These are phyloP conservation scores for Dothistroma septosporum DNA, from an alignment of 2,329 filamentous ascomycete genomes.

Conservation along the genomic window DNA sequence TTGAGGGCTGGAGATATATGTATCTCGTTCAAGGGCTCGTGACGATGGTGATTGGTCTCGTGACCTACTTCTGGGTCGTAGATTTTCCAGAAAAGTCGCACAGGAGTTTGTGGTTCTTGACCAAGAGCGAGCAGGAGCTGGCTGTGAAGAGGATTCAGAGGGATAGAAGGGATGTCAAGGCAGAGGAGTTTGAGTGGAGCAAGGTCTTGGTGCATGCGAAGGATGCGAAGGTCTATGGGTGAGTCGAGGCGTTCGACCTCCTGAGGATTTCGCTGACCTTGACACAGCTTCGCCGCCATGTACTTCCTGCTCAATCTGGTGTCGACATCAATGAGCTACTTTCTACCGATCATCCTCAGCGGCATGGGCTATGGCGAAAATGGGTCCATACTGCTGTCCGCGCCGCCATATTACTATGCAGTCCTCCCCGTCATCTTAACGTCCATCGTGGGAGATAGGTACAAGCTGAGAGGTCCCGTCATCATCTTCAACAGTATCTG, in stretches of 20 bases:
- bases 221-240: conserved; percentile 58
- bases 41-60: conserved; percentile 53
- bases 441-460: conserved; percentile 59
- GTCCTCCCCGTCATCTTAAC: conserved; percentile 61
- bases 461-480: conserved; percentile 57
- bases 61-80: conserved; percentile 67
- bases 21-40: conserved; percentile 63
- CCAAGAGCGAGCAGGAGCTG: conserved; percentile 52
- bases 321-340: conserved; percentile 62
- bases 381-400: conserved; percentile 56
- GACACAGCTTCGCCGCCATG: conserved; percentile 52
- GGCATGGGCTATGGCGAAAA: conserved; percentile 45
- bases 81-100: conserved; percentile 63
- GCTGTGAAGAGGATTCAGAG: conserved; percentile 56
- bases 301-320: conserved; percentile 66
- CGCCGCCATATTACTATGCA: conserved; percentile 65
- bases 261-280: background rate
- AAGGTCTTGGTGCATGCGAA: conserved; percentile 55
- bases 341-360: conserved; percentile 50
- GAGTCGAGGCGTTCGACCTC: background rate
- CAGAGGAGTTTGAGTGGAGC: conserved; percentile 53
- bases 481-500: conserved; percentile 62
- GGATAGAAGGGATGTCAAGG: conserved; percentile 58
- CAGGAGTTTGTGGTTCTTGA: conserved; percentile 56
- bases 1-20: conserved; percentile 67